A percentile compares a stretch with the other conserved stretches of the same genome.
Conservation (phyloP, 2,329 filamentous ascomycete species). For the Penicillium sp. region DNA sequence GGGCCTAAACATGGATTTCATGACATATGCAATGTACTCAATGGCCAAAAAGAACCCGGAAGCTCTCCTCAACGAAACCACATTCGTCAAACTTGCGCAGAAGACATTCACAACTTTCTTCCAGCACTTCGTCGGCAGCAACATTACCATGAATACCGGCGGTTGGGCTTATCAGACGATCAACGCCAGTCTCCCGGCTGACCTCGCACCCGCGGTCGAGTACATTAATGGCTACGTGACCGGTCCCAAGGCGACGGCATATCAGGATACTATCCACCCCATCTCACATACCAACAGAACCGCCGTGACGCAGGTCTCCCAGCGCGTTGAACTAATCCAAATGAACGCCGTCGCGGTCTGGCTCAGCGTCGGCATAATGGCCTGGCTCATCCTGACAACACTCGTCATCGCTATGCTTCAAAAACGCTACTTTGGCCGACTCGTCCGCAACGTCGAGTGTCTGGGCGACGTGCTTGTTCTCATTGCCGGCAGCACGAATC, state of each 20-base stretch:
- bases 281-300: constrained; percentile 29
- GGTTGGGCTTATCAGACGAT: constrained; percentile 36
- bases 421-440: constrained; percentile 23
- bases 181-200: constrained; percentile 25
- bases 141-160: constrained; percentile 28
- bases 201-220: constrained; percentile 16
- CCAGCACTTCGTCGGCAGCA: constrained; percentile 37
- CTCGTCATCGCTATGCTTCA: constrained; percentile 21
- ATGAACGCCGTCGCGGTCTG: constrained; percentile 29
- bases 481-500: constrained; percentile 26
- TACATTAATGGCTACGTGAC: constrained; percentile 3
- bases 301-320: constrained; percentile 11
- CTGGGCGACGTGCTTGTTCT: constrained; percentile 27
- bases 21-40: constrained; percentile 39
- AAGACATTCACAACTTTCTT: constrained; percentile 39
- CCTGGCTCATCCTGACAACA: constrained; percentile 24
- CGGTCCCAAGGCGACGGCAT: constrained; percentile 7
- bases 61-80: constrained; percentile 28
- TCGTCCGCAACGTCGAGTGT: constrained; percentile 26
- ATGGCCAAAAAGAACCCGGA: constrained; percentile 30
- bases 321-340: constrained; percentile 25
- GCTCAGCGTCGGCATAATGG: constrained; percentile 27
- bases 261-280: constrained; percentile 25
- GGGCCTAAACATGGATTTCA: constrained; percentile 40
- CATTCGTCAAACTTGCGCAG: constrained; percentile 24